Conservation (phyloP, 176 grass and related monocot genomes). For the Elaeis guineensis region DNA sequence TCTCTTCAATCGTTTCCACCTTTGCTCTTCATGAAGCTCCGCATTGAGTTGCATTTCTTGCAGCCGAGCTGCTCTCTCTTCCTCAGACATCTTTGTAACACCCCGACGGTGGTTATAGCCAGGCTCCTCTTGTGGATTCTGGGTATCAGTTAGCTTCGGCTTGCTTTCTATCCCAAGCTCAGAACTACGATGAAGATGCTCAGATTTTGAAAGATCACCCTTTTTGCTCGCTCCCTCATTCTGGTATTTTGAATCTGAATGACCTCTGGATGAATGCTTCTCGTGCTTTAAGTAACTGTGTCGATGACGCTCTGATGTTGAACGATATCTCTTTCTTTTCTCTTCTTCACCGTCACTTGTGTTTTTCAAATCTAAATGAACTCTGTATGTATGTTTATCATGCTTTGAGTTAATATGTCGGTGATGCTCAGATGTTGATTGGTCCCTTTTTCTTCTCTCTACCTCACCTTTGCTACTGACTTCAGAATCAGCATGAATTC, state of each 20-base stretch:
- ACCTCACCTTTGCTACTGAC: too few relatives aligned
- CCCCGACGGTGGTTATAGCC: conserved; percentile 36
- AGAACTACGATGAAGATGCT: conserved; percentile 16
- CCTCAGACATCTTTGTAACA: conserved; percentile 66
- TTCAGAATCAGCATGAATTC: conserved; percentile 13
- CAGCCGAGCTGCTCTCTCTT: conserved; percentile 70
- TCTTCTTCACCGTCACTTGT: conserved; percentile 17
- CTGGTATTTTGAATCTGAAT: conserved; percentile 32
- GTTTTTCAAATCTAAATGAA: conserved; percentile 21
- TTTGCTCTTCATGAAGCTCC: conserved; percentile 87
- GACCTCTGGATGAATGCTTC: not conserved
- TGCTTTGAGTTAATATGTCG: not conserved
- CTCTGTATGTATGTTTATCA: conserved; percentile 23
- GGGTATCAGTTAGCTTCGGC: conserved; percentile 6
- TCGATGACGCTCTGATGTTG: conserved; percentile 4
- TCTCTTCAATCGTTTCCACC: conserved; percentile 84
- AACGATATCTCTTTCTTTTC: conserved; percentile 38
- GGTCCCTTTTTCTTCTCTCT: too few relatives aligned
- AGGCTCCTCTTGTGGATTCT: conserved; percentile 26
- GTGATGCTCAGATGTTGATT: too few relatives aligned
- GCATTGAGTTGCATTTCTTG: conserved; percentile 76
- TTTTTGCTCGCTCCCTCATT: conserved; percentile 8
- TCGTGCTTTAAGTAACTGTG: not conserved
- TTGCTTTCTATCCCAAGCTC: conserved; percentile 32
- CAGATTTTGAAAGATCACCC: conserved; percentile 20